Conservation (phyloP, 495 filamentous ascomycete species). For the Penicillium pulvis region DNA sequence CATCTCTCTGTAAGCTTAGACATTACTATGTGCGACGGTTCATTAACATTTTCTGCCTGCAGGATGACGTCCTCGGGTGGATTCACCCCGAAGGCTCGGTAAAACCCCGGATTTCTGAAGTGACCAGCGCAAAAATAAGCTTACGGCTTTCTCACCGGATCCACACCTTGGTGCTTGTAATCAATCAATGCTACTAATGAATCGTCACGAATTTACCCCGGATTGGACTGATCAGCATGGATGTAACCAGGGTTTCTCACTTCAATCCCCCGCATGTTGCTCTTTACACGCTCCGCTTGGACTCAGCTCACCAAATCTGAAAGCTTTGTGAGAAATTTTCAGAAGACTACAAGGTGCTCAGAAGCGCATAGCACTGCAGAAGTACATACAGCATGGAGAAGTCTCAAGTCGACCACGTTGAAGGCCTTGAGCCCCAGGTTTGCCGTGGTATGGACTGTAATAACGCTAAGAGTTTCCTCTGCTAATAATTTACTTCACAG, state of each 20-base stretch:
- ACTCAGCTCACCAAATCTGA: too few relatives aligned
- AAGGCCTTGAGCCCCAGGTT: background rate
- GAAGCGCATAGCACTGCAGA: background rate
- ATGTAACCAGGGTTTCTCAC: background rate
- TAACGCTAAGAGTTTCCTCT: background rate
- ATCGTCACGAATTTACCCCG: background rate
- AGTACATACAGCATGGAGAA: background rate
- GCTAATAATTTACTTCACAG: constrained; percentile 2
- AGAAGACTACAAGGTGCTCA: too few relatives aligned
- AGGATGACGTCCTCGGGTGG: background rate
- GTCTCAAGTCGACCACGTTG: background rate
- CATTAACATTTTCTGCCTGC: too few relatives aligned
- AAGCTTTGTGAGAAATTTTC: too few relatives aligned
- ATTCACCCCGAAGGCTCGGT: background rate
- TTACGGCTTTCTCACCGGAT: background rate
- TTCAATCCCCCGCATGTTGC: background rate
- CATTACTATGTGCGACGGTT: too few relatives aligned
- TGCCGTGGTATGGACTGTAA: background rate
- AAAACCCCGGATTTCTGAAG: background rate
- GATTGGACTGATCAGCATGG: background rate
- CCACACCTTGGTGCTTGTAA: background rate
- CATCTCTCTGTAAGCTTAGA: too few relatives aligned
- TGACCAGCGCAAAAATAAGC: background rate
- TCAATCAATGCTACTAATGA: background rate
- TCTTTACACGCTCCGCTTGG: background rate